Base-by-base conservation (phyloP, 108 stramenopile genomes). In the Seminavis robusta region DNA sequence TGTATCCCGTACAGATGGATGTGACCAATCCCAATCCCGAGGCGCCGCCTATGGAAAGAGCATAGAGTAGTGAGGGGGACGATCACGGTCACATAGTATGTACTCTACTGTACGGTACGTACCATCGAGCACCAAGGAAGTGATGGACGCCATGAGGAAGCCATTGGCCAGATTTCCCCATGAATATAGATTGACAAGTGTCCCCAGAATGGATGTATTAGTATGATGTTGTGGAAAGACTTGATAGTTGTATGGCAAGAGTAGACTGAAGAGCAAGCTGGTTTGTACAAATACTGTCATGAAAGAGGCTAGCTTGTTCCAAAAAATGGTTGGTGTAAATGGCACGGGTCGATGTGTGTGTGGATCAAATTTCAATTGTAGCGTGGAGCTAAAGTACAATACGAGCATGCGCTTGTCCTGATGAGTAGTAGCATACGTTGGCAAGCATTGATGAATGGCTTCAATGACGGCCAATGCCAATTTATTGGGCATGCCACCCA, bases 341-440 rank as follows among this genome's bases (percentile, higher is more conserved):
- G 61, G 61, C 4, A 63, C 47, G 7, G 68, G 68, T 40, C 47
- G 61, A 30, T 43, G 21, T n/a, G 63, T 47, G 21, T 44, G 33
- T 0, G 52, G 33, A 20, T 68, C 56, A 45, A 71, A 56, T 24
- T 56, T 47, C 10, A 71, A 21, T 47, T 71, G 63, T 26, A 71
- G 33, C 3, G 63, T 52, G 20, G 61, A 51, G 13, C 63, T 28
- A 52, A 59, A 64, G 52, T 71, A 71, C 27, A 52, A 30, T 33
- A 63, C 15, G 13, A 52, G 24, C 23, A 20, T 39, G 16, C 15
- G 9, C 8, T 6, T n/a, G n/a, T n/a, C n/a, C n/a, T n/a, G n/a
- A n/a, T n/a, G n/a, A n/a, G n/a, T n/a, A n/a, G n/a, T n/a, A n/a
- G n/a, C n/a, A n/a, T n/a, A n/a, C n/a, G 47, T 9, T 21, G 51